Conservation (phyloP, 805 yeast genomes). For the Saturnispora dispora region DNA sequence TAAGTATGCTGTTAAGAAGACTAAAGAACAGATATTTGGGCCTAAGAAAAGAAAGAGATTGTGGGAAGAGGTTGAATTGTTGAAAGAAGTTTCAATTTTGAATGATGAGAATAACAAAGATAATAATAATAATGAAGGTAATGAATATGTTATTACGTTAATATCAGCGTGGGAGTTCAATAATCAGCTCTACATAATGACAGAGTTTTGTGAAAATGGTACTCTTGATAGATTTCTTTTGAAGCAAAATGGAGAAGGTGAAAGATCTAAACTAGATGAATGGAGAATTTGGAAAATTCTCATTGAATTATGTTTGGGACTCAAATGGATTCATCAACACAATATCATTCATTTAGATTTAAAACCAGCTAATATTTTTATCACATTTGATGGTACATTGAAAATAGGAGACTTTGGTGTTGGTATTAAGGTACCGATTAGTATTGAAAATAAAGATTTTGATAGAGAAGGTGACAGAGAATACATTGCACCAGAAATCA, state of each 20-base stretch:
- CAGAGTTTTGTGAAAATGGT: slow-evolving; percentile 90
- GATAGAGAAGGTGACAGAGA: slow-evolving; percentile 97
- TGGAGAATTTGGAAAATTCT: slow-evolving; percentile 97
- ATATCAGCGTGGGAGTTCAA: slow-evolving; percentile 81
- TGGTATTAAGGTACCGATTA: slow-evolving; percentile 72
- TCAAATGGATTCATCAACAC: slow-evolving; percentile 70
- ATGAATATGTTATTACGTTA: slow-evolving; percentile 64
- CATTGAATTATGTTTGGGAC: slow-evolving; percentile 71
- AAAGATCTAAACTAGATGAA: slow-evolving; percentile 75
- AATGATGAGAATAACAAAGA: slow-evolving; percentile 5
- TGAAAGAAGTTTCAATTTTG: slow-evolving; percentile 29
- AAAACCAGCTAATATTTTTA: slow-evolving; percentile 90
- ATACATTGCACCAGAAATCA: slow-evolving; percentile 94
- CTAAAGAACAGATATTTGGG: slow-evolving; percentile 55
- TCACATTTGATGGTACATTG: slow-evolving; percentile 88
- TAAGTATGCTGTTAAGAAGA: slow-evolving; percentile 81
- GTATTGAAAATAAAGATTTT: slow-evolving; percentile 38
- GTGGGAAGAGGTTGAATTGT: slow-evolving; percentile 70
- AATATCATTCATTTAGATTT: slow-evolving; percentile 78
- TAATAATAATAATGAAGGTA: slow-evolving; percentile 23
- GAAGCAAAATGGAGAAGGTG: slow-evolving; percentile 65
- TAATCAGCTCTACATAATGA: slow-evolving; percentile 77
- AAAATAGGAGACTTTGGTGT: slow-evolving; percentile 97
- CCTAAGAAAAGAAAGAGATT: slow-evolving; percentile 53
- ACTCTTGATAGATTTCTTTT: slow-evolving; percentile 71